phyloP scores from a whole-genome alignment of 2,329 filamentous ascomycete species.

The Talaromyces marneffei region DNA sequence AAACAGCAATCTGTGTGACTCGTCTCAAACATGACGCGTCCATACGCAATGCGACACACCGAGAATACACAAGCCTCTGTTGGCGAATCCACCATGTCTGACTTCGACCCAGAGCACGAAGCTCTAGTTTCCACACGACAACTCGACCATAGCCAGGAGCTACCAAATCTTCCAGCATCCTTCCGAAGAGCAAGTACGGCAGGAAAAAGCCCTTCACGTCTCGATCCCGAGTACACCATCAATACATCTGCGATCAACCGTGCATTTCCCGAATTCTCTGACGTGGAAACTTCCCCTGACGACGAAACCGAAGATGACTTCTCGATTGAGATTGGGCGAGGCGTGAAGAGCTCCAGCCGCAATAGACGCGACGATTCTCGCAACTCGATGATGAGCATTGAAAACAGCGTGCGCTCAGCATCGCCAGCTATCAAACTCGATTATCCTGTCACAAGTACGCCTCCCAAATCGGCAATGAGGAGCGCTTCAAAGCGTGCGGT shows the following conservation, averaged over 20 bases:
- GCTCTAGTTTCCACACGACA: conserved; percentile 36
- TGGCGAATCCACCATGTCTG: conserved; percentile 22
- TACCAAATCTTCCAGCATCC: conserved; percentile 16
- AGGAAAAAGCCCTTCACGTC: conserved; percentile 27
- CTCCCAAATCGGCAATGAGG: conserved; percentile 30
- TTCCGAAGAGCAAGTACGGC: conserved; percentile 24
- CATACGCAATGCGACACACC: conserved; percentile 3
- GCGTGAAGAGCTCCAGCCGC: conserved; percentile 32
- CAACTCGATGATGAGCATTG: conserved; percentile 45
- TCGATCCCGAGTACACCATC: conserved; percentile 41
- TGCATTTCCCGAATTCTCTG: conserved; percentile 46
- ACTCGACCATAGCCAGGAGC: conserved; percentile 25
- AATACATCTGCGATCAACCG: conserved; percentile 43
- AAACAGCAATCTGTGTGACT: not conserved
- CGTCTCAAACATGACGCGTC: conserved; percentile 5
- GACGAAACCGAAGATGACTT: conserved; percentile 42
- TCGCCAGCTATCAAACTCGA: conserved; percentile 37
- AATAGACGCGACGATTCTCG: conserved; percentile 45
- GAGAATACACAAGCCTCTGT: conserved; percentile 4
- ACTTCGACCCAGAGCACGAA: conserved; percentile 41
- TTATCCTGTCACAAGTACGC: conserved; percentile 29
- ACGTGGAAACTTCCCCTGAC: conserved; percentile 37
- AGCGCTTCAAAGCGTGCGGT: conserved; percentile 25
- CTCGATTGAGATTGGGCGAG: conserved; percentile 55
- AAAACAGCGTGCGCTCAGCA: conserved; percentile 40